Conservation (phyloP, 2,329 filamentous ascomycete species). For the Coniosporium tulheliwenetii region DNA sequence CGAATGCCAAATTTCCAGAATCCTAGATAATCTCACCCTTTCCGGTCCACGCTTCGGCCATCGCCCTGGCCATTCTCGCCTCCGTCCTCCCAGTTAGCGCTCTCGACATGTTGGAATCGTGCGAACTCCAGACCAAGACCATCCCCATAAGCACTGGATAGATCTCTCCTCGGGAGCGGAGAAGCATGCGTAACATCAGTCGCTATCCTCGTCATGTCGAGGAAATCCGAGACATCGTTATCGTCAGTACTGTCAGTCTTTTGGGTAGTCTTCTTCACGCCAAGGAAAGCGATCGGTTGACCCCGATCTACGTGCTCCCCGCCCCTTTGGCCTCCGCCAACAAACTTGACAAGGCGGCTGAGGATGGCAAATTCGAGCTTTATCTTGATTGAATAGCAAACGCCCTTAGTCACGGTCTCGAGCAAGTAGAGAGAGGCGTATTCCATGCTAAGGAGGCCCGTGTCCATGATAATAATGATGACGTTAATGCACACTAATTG, state of each 20-base stretch:
- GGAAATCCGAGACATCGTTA: conserved; percentile 7
- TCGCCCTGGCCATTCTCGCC: too few relatives aligned
- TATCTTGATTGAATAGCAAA: conserved; percentile 13
- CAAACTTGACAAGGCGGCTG: conserved; percentile 9
- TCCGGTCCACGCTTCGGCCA: too few relatives aligned
- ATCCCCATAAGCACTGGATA: too few relatives aligned
- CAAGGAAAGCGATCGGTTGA: too few relatives aligned
- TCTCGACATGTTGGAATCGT: too few relatives aligned
- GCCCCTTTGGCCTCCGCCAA: conserved; percentile 1
- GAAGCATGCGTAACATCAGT: conserved; percentile 8
- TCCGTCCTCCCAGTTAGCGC: too few relatives aligned
- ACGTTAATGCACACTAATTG: conserved; percentile 21
- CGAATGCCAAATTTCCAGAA: too few relatives aligned
- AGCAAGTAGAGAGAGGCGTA: conserved; percentile 15
- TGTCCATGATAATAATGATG: conserved; percentile 20
- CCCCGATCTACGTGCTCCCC: too few relatives aligned
- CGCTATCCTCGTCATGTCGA: conserved; percentile 5
- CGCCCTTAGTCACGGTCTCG: conserved; percentile 22
- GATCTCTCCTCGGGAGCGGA: neutral
- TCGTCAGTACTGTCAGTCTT: conserved; percentile 3
- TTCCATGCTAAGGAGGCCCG: conserved; percentile 17
- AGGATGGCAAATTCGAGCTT: conserved; percentile 14
- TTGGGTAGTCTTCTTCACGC: too few relatives aligned
- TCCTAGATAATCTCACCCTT: too few relatives aligned
- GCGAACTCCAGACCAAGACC: too few relatives aligned